A percentile compares a stretch with the other conserved stretches of the same genome.
Evolutionary conservation across 1,284 basidiomycete genomes (phyloP).

Genomic region (Inonotus hispidus): DNA sequence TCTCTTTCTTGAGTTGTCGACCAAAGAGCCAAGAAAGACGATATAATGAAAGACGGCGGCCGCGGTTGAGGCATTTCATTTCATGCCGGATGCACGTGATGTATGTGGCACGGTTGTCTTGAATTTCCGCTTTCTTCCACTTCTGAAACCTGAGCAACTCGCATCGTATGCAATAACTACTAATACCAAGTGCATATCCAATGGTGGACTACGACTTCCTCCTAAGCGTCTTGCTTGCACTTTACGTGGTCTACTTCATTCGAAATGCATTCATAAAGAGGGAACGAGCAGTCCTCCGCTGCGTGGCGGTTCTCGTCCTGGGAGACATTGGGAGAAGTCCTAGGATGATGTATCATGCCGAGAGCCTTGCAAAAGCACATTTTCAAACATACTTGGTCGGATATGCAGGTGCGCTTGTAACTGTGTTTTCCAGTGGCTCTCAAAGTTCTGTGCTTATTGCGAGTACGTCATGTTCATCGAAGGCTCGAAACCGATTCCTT

Average conservation of each 20-base stretch:
- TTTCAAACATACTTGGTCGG: slow-evolving; percentile 85
- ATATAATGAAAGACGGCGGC: background rate
- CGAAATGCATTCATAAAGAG: slow-evolving; percentile 9
- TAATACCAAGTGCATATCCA: background rate
- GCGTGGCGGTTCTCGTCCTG: slow-evolving; percentile 86
- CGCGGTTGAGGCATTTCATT: no score
- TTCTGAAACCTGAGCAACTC: background rate
- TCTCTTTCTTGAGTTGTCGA: background rate
- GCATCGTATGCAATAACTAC: background rate
- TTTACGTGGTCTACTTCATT: background rate
- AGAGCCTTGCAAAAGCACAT: slow-evolving; percentile 79
- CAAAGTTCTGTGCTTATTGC: background rate
- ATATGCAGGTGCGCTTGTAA: slow-evolving; percentile 61
- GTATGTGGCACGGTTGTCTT: background rate
- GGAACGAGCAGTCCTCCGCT: slow-evolving; percentile 32
- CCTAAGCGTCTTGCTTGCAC: background rate
- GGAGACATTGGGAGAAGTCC: slow-evolving; percentile 96
- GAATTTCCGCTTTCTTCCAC: background rate
- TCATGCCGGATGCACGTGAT: background rate
- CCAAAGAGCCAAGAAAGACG: no score
- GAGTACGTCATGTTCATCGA: background rate
- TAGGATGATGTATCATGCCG: slow-evolving; percentile 98
- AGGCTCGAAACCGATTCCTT: slow-evolving; percentile 74
- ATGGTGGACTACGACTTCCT: background rate
- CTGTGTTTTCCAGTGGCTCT: background rate